Evolutionary conservation across 2,329 filamentous ascomycete genomes (phyloP), one percentile per base, ranked within the genome.

Genomic region (Parastagonospora avenae): DNA sequence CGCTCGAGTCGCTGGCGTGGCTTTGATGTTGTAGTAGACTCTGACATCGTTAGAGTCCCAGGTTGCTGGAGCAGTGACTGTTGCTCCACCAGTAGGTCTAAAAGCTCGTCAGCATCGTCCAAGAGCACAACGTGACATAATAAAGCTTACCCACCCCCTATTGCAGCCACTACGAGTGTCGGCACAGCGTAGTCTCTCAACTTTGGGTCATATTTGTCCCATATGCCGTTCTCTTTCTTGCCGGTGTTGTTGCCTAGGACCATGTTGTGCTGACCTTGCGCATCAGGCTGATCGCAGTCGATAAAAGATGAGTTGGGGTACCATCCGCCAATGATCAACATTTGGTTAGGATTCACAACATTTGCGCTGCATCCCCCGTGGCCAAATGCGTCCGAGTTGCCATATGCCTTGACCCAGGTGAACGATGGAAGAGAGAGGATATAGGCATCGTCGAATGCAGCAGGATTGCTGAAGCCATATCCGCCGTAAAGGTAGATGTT

Each of bases 401-500:
- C 72, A 48, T 78, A 82, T 58, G 80, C 76, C 55, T 82, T 82
- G 55, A 86, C 82, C 85, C 85, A 88, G 3, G 76, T 82, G 67
- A 88, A 88, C 1, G 82, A 81, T 1, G 85, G 85, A 12, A 88
- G 74, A 7, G 80, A 80, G 15, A 88, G 76, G 47, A 87, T 82
- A 60, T 85, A 88, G 47, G 83, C 77, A 70, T 88, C 85, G 60
- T 86, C 82, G 61, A 78, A 87, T 16, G 82, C 84, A 11, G 77
- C 72, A 0, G 75, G 75, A 32, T 79, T 71, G 1, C 76, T 74
- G 46, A 83, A 77, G 7, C 78, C 78, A 19, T 77, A 75, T 12
- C 85, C 85, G 37, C 85, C 85, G 60, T 86, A 87, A 2, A 87
- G 63, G 57, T 87, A 87, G 31, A 88, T 83, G 57, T 88, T 87